Conservation (phyloP, 2,329 filamentous ascomycete species). For the Nigrospora oryzae region DNA sequence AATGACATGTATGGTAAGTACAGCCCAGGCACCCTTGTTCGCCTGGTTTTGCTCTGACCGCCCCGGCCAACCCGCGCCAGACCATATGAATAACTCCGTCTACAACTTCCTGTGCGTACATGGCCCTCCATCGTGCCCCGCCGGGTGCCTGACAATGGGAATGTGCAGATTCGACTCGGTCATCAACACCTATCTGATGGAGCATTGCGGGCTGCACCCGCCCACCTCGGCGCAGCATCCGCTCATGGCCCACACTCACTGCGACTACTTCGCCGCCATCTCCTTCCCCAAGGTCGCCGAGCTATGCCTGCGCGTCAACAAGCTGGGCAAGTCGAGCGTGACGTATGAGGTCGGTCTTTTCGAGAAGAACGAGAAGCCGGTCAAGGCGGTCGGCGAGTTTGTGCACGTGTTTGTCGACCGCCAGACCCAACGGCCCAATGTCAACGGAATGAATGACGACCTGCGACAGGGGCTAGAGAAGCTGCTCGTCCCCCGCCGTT, state of each 20-base stretch:
- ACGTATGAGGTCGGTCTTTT: constrained; percentile 88
- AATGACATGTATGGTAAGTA: constrained; percentile 73
- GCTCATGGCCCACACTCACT: constrained; percentile 77
- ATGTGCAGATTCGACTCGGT: constrained; percentile 68
- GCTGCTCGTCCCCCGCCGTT: constrained; percentile 30
- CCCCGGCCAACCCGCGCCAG: constrained; percentile 10
- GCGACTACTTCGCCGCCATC: constrained; percentile 75
- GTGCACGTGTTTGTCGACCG: constrained; percentile 85
- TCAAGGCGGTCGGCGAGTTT: constrained; percentile 79
- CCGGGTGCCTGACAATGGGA: not conserved
- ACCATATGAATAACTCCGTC: constrained; percentile 85
- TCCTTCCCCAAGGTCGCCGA: constrained; percentile 78
- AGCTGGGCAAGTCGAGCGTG: constrained; percentile 78
- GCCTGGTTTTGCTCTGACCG: too few relatives aligned
- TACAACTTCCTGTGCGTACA: constrained; percentile 63
- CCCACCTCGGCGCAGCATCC: constrained; percentile 64
- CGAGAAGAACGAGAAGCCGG: constrained; percentile 60
- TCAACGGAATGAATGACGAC: constrained; percentile 52
- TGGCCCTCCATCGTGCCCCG: too few relatives aligned
- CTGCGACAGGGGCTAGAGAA: constrained; percentile 52
- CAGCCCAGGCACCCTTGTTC: not conserved
- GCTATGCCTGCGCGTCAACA: constrained; percentile 72
- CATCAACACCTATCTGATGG: constrained; percentile 81
- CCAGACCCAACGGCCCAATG: constrained; percentile 57
- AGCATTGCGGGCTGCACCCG: constrained; percentile 66